Conservation (phyloP, 1,284 basidiomycete species). For the Puccinia horiana region DNA sequence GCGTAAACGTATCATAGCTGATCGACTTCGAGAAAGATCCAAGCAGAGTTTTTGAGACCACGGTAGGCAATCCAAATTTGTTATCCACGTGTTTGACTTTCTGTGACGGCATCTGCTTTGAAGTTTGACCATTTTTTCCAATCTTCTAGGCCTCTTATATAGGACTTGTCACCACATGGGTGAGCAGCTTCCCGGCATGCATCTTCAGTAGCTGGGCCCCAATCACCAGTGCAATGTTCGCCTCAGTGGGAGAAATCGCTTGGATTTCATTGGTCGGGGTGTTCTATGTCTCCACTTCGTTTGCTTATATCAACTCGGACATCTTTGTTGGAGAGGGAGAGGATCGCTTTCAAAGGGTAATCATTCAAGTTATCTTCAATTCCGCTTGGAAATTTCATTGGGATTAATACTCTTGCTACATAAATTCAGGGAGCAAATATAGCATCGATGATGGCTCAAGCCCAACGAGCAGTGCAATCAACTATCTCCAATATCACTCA, state of each 20-base stretch:
- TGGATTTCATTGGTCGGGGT: constrained; percentile 45
- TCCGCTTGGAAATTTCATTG: neutral
- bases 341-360: constrained; percentile 40
- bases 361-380: neutral
- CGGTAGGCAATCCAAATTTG: constrained; percentile 6
- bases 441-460: constrained; percentile 32
- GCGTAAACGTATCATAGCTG: neutral
- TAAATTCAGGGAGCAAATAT: constrained; percentile 20
- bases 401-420: neutral
- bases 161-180: constrained; percentile 46
- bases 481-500: constrained; percentile 48
- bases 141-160: neutral
- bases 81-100: neutral
- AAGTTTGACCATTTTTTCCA: neutral
- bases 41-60: constrained; percentile 23
- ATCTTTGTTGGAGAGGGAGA: constrained; percentile 41
- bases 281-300: constrained; percentile 32
- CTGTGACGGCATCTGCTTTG: neutral
- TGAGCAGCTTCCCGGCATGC: constrained; percentile 45
- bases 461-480: constrained; percentile 46
- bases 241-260: constrained; percentile 36
- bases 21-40: constrained; percentile 50
- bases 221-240: constrained; percentile 31
- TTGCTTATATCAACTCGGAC: constrained; percentile 38
- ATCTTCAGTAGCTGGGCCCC: constrained; percentile 40